phyloP scores from a whole-genome alignment of 2,329 filamentous ascomycete genomes.

The Corniculantispora saksenae region DNA sequence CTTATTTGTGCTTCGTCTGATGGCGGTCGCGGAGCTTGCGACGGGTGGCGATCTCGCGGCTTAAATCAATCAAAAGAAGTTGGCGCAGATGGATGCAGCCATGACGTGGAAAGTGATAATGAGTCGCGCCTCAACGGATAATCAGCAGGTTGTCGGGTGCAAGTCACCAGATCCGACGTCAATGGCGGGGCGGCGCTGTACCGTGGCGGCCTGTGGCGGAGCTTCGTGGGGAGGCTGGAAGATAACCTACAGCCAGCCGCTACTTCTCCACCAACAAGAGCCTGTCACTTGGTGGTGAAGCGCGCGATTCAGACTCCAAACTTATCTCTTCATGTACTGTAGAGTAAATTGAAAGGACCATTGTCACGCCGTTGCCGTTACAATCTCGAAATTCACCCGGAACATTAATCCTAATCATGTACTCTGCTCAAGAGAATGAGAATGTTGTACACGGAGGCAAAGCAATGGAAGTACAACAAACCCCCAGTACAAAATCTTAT shows the following conservation, averaged over 20 bases:
- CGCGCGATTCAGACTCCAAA: neutral
- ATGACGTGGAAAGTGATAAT: neutral
- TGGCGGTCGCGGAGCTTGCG: neutral
- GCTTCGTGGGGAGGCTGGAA: neutral
- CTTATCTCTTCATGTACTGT: neutral
- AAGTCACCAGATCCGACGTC: constrained; percentile 18
- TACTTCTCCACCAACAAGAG: neutral
- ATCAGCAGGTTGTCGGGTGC: constrained; percentile 10
- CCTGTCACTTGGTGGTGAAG: neutral
- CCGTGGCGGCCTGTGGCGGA: neutral
- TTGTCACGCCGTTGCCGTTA: neutral
- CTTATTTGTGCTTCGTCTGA: neutral
- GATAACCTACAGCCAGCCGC: neutral
- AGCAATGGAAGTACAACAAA: too few species aligned
- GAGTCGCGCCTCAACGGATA: neutral
- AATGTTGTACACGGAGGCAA: too few species aligned
- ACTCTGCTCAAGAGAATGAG: too few species aligned
- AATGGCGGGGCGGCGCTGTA: constrained; percentile 8
- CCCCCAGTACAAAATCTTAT: too few species aligned
- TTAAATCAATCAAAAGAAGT: constrained; percentile 11
- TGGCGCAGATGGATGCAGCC: neutral
- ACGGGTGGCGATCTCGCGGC: neutral
- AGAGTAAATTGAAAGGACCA: neutral
- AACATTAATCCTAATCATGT: too few species aligned
- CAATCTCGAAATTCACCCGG: too few species aligned